Evolutionary conservation across 352 stramenopile species (phyloP), one percentile per base, ranked within the genome.

Genomic region (Pythium dissotocum): DNA sequence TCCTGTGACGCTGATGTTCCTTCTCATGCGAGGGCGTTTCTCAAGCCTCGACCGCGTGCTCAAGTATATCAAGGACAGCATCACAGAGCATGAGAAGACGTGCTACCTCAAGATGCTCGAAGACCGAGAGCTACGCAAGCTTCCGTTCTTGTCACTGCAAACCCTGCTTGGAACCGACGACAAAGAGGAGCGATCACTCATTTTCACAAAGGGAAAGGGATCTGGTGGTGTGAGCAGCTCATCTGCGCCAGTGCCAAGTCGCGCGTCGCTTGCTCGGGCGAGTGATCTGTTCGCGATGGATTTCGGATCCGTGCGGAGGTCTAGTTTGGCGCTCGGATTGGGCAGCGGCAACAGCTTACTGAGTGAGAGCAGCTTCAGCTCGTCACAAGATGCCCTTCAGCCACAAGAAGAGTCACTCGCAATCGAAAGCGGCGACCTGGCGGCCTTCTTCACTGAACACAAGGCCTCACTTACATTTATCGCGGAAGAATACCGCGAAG

Each of bases 21-120:
- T 95, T 36, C 78, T 96, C 5, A 74, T 79, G 53, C 67, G 83
- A 42, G 85, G 88, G 13, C 86, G 77, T 14, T 93, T 95, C 35
- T 52, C 71, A 18, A 89, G 73, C n/a, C 65, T 93, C 4, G 71
- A 91, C 51, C 75, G 62, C 21, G 51, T 89, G 21, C 63, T 94
- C 9, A 71, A 85, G 30, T 71, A 93, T 42, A 74, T 94, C 46
- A 78, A 84, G 51, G 51, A 66, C 2, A 78, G 76, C 35, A 80
- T 96, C 48, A n/a, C 78, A 18, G 75, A 83, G 42, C 82, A 95
- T 51, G 81, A 95, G 63, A 84, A 93, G 73, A 77, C 69, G 13
- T 93, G 85, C 46, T 96, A 93, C 67, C 33, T 95, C 28, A 79
- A 78, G 52, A 95, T 95, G 88, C 61, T 76, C 13, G 75, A 92